Conservation (phyloP, 2,329 filamentous ascomycete genomes). For the Penicillium psychrosexuale region DNA sequence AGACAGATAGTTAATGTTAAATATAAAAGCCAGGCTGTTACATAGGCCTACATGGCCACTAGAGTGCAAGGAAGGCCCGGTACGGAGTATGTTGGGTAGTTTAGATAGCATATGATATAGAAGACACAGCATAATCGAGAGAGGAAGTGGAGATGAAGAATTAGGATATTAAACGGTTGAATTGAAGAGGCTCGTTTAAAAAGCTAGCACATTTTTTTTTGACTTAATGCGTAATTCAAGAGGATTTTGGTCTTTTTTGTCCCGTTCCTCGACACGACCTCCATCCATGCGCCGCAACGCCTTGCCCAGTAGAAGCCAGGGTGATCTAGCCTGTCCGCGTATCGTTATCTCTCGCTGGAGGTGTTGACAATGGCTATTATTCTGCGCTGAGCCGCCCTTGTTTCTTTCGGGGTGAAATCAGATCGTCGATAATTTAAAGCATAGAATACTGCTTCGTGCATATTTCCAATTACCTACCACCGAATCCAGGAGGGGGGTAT, state of each 20-base stretch:
- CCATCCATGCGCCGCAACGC: constrained; percentile 44
- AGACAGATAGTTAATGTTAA: fast-evolving
- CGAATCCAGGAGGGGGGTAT: constrained; percentile 52
- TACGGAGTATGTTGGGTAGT: background rate
- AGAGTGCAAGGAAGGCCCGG: background rate
- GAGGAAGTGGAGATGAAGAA: background rate
- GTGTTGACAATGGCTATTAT: constrained; percentile 10
- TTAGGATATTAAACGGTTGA: background rate
- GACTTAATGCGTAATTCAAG: constrained; percentile 19
- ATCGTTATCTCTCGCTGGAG: constrained; percentile 17
- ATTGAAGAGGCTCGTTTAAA: constrained; percentile 5
- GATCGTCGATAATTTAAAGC: constrained; percentile 22
- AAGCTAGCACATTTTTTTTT: constrained; percentile 19
- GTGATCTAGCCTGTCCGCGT: constrained; percentile 27
- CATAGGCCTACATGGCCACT: background rate
- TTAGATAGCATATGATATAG: background rate
- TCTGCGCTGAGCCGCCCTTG: constrained; percentile 12
- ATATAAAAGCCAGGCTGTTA: background rate
- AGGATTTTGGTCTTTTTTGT: constrained; percentile 24
- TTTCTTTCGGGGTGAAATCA: constrained; percentile 19
- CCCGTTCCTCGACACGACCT: constrained; percentile 31
- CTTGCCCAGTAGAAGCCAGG: constrained; percentile 36
- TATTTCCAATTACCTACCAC: constrained; percentile 38
- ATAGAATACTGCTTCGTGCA: constrained; percentile 23
- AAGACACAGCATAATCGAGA: background rate